Conservation (phyloP, 202 grass and related monocot genomes). For the Eragrostis tef region DNA sequence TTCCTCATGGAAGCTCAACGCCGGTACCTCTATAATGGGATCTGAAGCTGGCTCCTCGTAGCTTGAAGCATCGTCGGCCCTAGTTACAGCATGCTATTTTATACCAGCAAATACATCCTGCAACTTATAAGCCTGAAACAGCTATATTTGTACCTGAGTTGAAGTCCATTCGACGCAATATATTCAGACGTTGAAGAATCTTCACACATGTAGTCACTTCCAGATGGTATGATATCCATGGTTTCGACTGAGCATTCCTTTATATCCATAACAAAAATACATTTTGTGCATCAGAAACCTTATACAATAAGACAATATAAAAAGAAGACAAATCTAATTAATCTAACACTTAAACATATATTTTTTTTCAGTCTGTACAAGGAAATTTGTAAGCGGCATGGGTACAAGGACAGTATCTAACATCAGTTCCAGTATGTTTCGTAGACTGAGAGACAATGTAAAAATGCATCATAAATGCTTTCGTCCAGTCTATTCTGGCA, state of each 20-base stretch:
- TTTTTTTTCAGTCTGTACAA: not conserved
- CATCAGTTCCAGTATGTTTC: not conserved
- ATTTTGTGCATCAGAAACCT: conserved; percentile 32
- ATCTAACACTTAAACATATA: not conserved
- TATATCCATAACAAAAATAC: conserved; percentile 12
- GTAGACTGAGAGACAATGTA: not conserved
- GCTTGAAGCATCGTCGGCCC: conserved; percentile 47
- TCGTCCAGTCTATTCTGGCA: not conserved
- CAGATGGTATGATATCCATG: conserved; percentile 53
- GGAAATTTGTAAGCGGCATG: not conserved
- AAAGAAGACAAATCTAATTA: conserved; percentile 13
- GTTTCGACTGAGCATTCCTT: conserved; percentile 53
- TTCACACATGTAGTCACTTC: conserved; percentile 52
- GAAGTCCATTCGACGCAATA: conserved; percentile 58
- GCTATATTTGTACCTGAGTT: conserved; percentile 49
- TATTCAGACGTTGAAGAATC: conserved; percentile 62
- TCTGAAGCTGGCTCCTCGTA: conserved; percentile 48
- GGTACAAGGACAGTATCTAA: not conserved
- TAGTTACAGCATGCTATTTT: conserved; percentile 37
- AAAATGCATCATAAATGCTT: conserved; percentile 30
- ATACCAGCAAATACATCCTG: conserved; percentile 24
- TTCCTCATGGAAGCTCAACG: conserved; percentile 49
- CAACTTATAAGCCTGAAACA: conserved; percentile 29
- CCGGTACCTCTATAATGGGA: conserved; percentile 38
- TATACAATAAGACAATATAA: not conserved